Evolutionary conservation across 768 basidiomycete genomes (phyloP), one percentile per base, ranked within the genome.

Genomic region (Kwoniella botswanensis): DNA sequence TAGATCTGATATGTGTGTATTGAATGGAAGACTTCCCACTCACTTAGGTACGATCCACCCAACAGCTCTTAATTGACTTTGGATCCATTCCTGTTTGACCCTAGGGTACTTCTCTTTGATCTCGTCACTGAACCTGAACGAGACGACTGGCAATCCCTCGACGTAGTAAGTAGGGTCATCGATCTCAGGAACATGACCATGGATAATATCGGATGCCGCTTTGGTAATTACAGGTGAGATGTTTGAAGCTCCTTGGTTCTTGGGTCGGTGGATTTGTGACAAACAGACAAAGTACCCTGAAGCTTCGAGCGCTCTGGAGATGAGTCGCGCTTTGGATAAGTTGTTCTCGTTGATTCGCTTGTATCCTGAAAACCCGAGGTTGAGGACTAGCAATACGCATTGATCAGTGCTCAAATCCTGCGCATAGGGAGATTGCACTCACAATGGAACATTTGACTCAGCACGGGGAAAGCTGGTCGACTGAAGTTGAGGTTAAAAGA

Each of bases 31-130:
- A 24, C 3, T 29, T n/a, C 3, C 13, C 24, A 60, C 80, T 71
- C 68, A 82, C 81, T 89, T 88, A 11, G 88, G 88, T 1, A 89
- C 87, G 65, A 89, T 89, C 89, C 89, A 89, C 2, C 88, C 88
- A 72, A 88, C 88, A 10, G 82, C 83, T 57, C 86, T 83, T 29
- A 88, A 77, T 74, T 88, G 78, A 35, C 83, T 82, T 84, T 87
- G 72, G 10, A 79, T 74, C 72, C 76, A 82, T 26, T 68, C 66
- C 74, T 84, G 89, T 79, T 89, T 85, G 54, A 90, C 81, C 35
- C 87, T 85, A 7, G 89, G 89, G 79, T 90, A 80, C 61, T 88
- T 74, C 59, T 80, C 64, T 76, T 86, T 84, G 85, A 88, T 88
- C 29, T 79, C 82, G 73, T 90, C 87, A 0, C 87, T 86, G 85